Conservation (phyloP, 2,329 filamentous ascomycete species). For the Aspergillus carbonarius region DNA sequence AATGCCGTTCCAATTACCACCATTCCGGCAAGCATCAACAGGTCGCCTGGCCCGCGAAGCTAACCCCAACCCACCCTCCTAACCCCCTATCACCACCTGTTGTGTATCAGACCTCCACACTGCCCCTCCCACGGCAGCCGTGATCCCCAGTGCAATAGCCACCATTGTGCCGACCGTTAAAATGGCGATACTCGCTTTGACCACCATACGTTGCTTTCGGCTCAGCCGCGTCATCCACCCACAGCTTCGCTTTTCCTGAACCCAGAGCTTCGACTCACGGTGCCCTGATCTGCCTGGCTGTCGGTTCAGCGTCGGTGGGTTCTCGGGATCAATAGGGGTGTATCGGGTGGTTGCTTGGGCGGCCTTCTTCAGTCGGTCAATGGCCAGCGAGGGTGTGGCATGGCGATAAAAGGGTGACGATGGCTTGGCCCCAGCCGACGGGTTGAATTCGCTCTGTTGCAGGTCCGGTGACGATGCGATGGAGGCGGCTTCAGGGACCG, state of each 20-base stretch:
- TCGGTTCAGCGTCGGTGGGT: constrained; percentile 5
- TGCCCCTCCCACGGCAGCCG: constrained; percentile 44
- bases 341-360: neutral
- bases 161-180: constrained; percentile 45
- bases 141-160: constrained; percentile 47
- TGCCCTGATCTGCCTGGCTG: constrained; percentile 14
- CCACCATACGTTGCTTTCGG: constrained; percentile 35
- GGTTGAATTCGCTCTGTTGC: constrained; percentile 36
- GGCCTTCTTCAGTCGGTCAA: constrained; percentile 24
- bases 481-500: constrained; percentile 5
- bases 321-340: neutral
- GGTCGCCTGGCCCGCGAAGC: neutral
- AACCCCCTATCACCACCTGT: constrained; percentile 25
- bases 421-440: constrained; percentile 40
- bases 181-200: constrained; percentile 44
- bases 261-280: constrained; percentile 37
- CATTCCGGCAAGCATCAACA: neutral
- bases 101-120: constrained; percentile 42
- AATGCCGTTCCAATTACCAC: neutral
- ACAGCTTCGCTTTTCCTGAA: constrained; percentile 33
- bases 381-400: constrained; percentile 30
- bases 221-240: constrained; percentile 37
- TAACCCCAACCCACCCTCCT: constrained; percentile 11
- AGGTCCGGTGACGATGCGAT: neutral
- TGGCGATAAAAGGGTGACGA: constrained; percentile 47